These are phyloP conservation scores for Terfezia boudieri DNA, from an alignment of 495 filamentous ascomycete genomes.

Conservation along the genomic window DNA sequence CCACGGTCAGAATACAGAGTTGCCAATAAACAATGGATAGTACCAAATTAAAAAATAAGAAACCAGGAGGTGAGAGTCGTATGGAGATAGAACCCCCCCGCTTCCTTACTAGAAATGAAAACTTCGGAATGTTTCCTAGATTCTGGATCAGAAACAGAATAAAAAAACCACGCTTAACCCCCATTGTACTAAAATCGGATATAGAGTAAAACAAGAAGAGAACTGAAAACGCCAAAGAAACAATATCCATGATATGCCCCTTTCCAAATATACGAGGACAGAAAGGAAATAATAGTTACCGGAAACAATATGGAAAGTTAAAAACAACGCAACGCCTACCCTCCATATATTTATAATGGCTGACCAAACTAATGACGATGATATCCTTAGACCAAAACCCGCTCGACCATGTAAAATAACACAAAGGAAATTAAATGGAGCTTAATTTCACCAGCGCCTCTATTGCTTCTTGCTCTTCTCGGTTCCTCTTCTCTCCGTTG, in stretches of 20 bases:
- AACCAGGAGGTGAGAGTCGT: too few relatives aligned
- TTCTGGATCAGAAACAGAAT: too few relatives aligned
- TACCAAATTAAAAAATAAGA: too few relatives aligned
- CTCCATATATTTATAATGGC: not conserved
- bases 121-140: too few relatives aligned
- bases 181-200: not conserved
- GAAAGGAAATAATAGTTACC: not conserved
- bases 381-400: not conserved
- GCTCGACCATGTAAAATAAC: not conserved
- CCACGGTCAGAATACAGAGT: too few relatives aligned
- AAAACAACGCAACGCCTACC: not conserved
- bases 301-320: not conserved
- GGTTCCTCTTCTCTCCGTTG: conserved; percentile 5
- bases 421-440: conserved; percentile 3
- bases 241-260: not conserved
- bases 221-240: not conserved
- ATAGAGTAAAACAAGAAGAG: not conserved
- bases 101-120: too few relatives aligned
- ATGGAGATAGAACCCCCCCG: too few relatives aligned
- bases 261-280: not conserved
- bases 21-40: too few relatives aligned
- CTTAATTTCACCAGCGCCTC: conserved; percentile 20
- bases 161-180: too few relatives aligned
- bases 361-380: not conserved
- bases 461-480: conserved; percentile 18